Percentiles rank a stretch among this genome's conserved stretches.
Conservation (phyloP, 2,329 filamentous ascomycete genomes). For the Trichoderma sp. region DNA sequence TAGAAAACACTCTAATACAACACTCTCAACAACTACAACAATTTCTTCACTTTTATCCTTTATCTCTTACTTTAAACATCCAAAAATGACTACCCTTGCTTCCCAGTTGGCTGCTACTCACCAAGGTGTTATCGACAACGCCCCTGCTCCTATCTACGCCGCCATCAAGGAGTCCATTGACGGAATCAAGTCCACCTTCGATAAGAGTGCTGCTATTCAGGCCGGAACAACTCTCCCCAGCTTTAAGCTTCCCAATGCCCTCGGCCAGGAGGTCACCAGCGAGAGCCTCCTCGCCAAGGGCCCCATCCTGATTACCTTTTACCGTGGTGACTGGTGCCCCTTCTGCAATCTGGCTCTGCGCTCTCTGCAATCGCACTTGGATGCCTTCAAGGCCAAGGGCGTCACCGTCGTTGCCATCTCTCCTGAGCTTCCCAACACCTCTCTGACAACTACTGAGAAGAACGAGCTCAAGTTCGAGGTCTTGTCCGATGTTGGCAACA, state of each 20-base stretch:
- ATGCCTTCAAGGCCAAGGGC: background rate
- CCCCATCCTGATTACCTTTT: constrained; percentile 3
- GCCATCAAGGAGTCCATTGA: background rate
- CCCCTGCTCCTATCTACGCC: background rate
- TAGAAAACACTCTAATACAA: background rate
- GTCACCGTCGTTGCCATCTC: constrained; percentile 7
- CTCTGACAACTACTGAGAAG: constrained; percentile 4
- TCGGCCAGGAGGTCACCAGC: background rate
- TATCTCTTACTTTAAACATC: background rate
- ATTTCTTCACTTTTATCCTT: background rate
- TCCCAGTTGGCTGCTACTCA: background rate
- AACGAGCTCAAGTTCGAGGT: constrained; percentile 10
- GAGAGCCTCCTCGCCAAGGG: constrained; percentile 7
- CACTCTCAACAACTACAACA: background rate
- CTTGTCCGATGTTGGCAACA: constrained; percentile 1
- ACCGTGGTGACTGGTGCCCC: constrained; percentile 8
- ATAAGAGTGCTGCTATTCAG: background rate
- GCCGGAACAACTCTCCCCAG: background rate
- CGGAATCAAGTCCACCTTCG: background rate
- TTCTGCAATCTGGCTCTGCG: constrained; percentile 7
- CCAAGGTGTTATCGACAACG: background rate
- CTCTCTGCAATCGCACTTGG: background rate
- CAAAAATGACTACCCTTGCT: constrained; percentile 1
- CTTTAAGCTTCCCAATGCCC: constrained; percentile 3
- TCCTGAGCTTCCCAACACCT: constrained; percentile 2